Evolutionary conservation across 352 stramenopile species (phyloP), one percentile per base, ranked within the genome.

Genomic region (Globisporangium emineosum): DNA sequence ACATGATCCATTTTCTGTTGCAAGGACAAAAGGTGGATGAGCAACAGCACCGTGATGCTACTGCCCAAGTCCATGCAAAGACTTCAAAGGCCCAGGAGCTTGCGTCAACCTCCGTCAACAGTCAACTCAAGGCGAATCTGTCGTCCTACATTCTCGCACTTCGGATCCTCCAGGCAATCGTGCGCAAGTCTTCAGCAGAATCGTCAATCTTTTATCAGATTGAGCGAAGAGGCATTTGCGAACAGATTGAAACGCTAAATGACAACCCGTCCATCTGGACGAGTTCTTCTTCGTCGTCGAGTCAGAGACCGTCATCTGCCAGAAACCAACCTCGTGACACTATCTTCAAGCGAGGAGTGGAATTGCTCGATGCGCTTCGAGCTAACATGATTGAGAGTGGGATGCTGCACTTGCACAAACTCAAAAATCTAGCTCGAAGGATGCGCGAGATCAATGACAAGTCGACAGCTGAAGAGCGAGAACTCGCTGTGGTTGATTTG

Each of bases 191-290:
- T 3, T n/a, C 68, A 1, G 65, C 71, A 2, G 67, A 81, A 23
- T 88, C 79, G 2, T 79, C 75, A 19, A 81, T 94, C 8, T 91
- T 89, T 35, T 82, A 87, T 58, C 81, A 95, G 66, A 89, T 95
- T n/a, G 81, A 93, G 65, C 77, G 86, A 19, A 78, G 86, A 60
- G 86, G 85, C 0, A 93, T 95, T 25, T 75, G 77, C 49, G 81
- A 92, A 42, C 86, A 92, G 54, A 81, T 95, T 21, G 73, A 89
- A 62, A 68, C 78, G 10, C 53, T 93, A 19, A 75, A 93, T 60
- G 67, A 74, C 42, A 49, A 65, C 25, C 84, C 79, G 1, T 64
- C 65, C 40, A 64, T 66, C 57, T 82, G 70, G 77, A 50, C 81
- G 63, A 19, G 49, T 47, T 6, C 60, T 30, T n/a, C 50, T 58